Percentiles rank a stretch among this genome's conserved stretches.
These are phyloP conservation scores for Mimosa pudica DNA, from an alignment of 306 rosid species.

Conservation along the genomic window DNA sequence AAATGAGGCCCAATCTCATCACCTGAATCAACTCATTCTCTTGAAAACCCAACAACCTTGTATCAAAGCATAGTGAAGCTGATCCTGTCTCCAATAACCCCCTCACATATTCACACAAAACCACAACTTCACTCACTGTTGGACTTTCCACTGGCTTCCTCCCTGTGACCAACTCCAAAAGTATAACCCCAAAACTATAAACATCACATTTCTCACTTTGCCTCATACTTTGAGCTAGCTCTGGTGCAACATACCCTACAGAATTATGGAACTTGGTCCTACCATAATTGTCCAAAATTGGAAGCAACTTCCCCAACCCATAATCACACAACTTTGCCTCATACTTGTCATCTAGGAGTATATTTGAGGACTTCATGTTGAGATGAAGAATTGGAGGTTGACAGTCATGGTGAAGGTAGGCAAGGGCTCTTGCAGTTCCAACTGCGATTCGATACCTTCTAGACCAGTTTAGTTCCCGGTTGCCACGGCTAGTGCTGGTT, in stretches of 20 bases:
- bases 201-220: constrained; percentile 94
- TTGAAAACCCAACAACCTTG: constrained; percentile 66
- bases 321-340: constrained; percentile 89
- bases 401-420: constrained; percentile 96
- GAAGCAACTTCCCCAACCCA: constrained; percentile 88
- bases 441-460: constrained; percentile 80
- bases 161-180: constrained; percentile 92
- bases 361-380: constrained; percentile 89
- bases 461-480: constrained; percentile 71
- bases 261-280: constrained; percentile 79
- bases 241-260: constrained; percentile 96
- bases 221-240: constrained; percentile 86
- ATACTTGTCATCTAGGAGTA: constrained; percentile 78
- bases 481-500: constrained; percentile 78
- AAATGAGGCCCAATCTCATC: constrained; percentile 85
- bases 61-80: constrained; percentile 85
- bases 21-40: constrained; percentile 94
- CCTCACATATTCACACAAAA: constrained; percentile 90
- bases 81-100: constrained; percentile 71
- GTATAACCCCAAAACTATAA: constrained; percentile 91
- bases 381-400: constrained; percentile 94
- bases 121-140: constrained; percentile 71
- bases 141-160: constrained; percentile 98
- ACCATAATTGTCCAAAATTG: constrained; percentile 79
- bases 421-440: constrained; percentile 88